A percentile compares a stretch with the other conserved stretches of the same genome.
Evolutionary conservation across 169 alveolate species (phyloP).

Genomic region (Eimeria maxima): DNA sequence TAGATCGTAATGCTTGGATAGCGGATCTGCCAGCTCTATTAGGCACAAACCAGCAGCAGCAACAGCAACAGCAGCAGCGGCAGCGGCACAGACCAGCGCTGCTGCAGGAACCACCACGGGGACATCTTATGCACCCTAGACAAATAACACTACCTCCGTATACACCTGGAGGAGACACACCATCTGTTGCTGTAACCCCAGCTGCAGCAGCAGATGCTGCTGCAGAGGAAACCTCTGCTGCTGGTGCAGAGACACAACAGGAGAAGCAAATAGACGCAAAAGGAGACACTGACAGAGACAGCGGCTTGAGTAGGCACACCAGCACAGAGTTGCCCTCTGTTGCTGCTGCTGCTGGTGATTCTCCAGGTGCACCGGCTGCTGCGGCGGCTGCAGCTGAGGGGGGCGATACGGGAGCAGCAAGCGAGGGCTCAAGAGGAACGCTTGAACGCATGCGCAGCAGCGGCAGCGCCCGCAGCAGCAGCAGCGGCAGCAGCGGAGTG

Average conservation of each 20-base stretch:
- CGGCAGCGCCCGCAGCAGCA: background rate
- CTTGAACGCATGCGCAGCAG: too few relatives aligned
- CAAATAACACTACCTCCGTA: too few relatives aligned
- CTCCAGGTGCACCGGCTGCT: too few relatives aligned
- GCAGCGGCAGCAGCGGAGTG: background rate
- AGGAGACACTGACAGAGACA: background rate
- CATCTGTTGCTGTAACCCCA: background rate
- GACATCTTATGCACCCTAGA: background rate
- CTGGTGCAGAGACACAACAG: background rate
- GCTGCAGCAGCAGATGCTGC: background rate
- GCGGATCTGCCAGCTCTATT: slow-evolving; percentile 11
- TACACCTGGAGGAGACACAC: background rate
- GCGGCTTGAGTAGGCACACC: background rate
- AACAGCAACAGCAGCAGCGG: too few relatives aligned
- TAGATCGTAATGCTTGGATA: slow-evolving; percentile 27
- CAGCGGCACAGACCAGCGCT: too few relatives aligned
- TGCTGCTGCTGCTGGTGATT: too few relatives aligned
- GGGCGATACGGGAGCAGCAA: too few relatives aligned
- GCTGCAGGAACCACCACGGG: too few relatives aligned
- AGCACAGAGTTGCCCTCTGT: background rate
- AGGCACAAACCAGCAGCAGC: too few relatives aligned
- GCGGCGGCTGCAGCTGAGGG: too few relatives aligned
- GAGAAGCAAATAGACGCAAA: background rate
- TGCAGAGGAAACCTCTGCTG: background rate
- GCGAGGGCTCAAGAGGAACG: too few relatives aligned